These are phyloP conservation scores for Salvia hispanica DNA, from an alignment of 257 asterid species.

Conservation along the genomic window DNA sequence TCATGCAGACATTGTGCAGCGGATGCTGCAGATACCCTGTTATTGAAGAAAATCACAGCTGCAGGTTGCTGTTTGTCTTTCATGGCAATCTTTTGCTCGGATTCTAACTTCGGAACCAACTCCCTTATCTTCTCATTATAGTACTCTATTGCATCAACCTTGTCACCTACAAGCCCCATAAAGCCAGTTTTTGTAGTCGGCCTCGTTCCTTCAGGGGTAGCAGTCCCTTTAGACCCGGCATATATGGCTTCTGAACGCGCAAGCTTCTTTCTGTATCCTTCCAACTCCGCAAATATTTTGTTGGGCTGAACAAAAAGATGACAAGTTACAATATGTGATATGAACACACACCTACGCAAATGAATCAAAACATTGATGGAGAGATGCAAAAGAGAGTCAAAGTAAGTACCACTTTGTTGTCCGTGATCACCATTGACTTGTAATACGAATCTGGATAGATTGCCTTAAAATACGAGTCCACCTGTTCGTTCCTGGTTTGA, in stretches of 20 bases:
- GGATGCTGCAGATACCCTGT: slow-evolving; percentile 75
- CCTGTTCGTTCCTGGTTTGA: slow-evolving; percentile 79
- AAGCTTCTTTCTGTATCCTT: slow-evolving; percentile 81
- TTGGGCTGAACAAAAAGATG: slow-evolving; percentile 48
- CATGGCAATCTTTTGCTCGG: slow-evolving; percentile 71
- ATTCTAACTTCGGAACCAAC: slow-evolving; percentile 55
- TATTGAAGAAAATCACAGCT: slow-evolving; percentile 76
- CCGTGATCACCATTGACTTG: slow-evolving; percentile 77
- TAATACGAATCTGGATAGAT: slow-evolving; percentile 86
- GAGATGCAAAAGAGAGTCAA: slow-evolving; percentile 1
- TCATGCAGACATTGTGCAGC: slow-evolving; percentile 87
- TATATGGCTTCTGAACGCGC: slow-evolving; percentile 68
- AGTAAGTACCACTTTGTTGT: slow-evolving; percentile 56
- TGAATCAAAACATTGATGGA: not conserved
- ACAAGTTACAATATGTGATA: slow-evolving; percentile 1
- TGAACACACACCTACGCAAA: not conserved
- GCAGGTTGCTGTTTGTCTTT: slow-evolving; percentile 74
- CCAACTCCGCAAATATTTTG: slow-evolving; percentile 69
- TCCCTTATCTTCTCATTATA: slow-evolving; percentile 65
- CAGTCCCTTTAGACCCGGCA: slow-evolving; percentile 47
- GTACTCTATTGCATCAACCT: slow-evolving; percentile 83
- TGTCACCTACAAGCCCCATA: slow-evolving; percentile 70
- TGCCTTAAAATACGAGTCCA: slow-evolving; percentile 69
- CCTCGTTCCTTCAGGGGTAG: slow-evolving; percentile 65
- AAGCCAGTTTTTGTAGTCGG: slow-evolving; percentile 74